Conservation (phyloP, 345 rosid species). For the Angophora floribunda region DNA sequence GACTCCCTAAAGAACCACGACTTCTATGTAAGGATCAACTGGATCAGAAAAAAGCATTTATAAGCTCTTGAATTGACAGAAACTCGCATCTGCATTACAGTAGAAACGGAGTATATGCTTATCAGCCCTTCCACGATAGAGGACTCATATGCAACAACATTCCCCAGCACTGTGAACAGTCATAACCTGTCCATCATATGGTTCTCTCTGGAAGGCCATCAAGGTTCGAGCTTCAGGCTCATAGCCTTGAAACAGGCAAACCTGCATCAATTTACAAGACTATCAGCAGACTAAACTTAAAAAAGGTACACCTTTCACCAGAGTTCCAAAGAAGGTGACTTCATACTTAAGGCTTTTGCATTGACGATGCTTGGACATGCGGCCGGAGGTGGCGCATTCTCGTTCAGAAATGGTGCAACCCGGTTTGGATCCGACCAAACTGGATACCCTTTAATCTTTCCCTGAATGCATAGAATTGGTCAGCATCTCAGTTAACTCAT, state of each 20-base stretch:
- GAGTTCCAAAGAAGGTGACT: background rate
- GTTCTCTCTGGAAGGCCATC: background rate
- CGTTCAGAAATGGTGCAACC: constrained; percentile 75
- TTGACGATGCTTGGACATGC: constrained; percentile 92
- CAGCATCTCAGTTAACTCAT: background rate
- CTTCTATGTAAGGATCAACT: background rate
- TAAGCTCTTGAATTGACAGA: background rate
- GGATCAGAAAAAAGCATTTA: background rate
- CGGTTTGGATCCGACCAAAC: constrained; percentile 70
- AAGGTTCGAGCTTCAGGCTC: constrained; percentile 1
- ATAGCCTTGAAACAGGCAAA: constrained; percentile 80
- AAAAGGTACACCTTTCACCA: background rate
- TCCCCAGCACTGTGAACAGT: background rate
- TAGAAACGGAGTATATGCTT: background rate
- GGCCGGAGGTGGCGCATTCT: constrained; percentile 67
- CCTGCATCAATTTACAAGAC: constrained; percentile 28
- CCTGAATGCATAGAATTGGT: constrained; percentile 22
- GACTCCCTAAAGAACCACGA: background rate
- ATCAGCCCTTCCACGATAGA: background rate
- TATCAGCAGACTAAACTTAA: background rate
- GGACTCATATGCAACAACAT: background rate
- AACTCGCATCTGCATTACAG: background rate
- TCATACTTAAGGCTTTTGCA: constrained; percentile 64
- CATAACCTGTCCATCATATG: background rate
- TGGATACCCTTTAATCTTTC: constrained; percentile 89